Evolutionary conservation across 108 stramenopile species (phyloP), one percentile per base, ranked within the genome.

Genomic region (Conticribra guillardii): DNA sequence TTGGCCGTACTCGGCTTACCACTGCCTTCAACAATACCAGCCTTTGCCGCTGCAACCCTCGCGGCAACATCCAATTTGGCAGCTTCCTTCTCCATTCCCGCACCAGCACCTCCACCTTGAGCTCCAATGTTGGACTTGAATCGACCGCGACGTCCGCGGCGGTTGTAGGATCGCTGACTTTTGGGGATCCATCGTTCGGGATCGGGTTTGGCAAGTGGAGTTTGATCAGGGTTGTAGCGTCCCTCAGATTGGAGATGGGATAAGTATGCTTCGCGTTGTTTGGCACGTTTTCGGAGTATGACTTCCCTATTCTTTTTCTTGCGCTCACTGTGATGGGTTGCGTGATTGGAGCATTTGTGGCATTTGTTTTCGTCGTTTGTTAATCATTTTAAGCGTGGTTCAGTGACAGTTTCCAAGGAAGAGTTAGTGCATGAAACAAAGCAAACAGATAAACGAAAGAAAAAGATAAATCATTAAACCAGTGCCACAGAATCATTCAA

Each of bases 131-230:
- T 87, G 33, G 84, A 77, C 67, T 79, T 73, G 32, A 80, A 68
- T 41, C 76, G 66, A 24, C 76, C 53, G 23, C 83, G 75, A 47
- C 85, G 69, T 28, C 93, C 86, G 45, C 91, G 76, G 50, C 91
- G 86, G 64, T 87, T 88, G 65, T 89, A 87, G 16, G 86, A 87
- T 63, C 97, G 76, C 75, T 96, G 96, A 64, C 87, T 87, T 68
- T 96, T 94, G 24, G 96, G 93, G 19, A 98, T 86, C 97, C 97
- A 98, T 44, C 97, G 91, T 79, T 98, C 97, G 18, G 97, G 96
- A 83, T 98, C 91, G 4, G 97, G 97, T 69, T 85, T 83, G 32
- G 82, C 67, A 18, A 53, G 74, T 11, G 78, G 37, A 16, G 88
- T 80, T 62, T 90, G 89, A 60, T 83, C 85, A 3, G 94, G 90